Percentiles rank a stretch among this genome's conserved stretches.
Conservation (phyloP, 2,329 filamentous ascomycete species). For the Rutstroemia sp. region DNA sequence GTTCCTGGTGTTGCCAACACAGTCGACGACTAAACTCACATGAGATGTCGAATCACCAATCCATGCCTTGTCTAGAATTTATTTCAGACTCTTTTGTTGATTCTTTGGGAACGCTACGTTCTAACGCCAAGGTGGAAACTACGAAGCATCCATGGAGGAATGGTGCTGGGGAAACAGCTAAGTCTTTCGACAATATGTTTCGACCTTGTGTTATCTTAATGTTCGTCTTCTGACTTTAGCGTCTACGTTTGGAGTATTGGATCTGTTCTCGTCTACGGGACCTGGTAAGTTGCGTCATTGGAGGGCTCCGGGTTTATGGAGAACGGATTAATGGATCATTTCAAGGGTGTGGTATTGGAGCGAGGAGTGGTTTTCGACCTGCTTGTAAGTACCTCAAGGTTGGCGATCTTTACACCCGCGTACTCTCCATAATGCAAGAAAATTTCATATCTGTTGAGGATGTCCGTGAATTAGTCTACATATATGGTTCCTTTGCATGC, state of each 20-base stretch:
- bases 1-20: constrained; percentile 20
- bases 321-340: not conserved
- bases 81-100: not conserved
- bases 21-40: constrained; percentile 14
- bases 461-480: not conserved
- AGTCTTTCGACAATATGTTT: constrained; percentile 22
- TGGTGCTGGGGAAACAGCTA: constrained; percentile 19
- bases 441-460: not conserved
- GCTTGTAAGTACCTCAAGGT: constrained; percentile 29
- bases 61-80: not conserved
- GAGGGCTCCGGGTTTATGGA: not conserved
- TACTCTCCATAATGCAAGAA: constrained; percentile 7
- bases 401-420: constrained; percentile 23
- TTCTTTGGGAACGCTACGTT: not conserved
- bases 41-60: not conserved
- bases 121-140: not conserved
- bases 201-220: constrained; percentile 14
- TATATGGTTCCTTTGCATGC: not conserved
- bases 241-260: constrained; percentile 11
- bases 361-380: constrained; percentile 9
- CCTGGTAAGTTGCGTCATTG: constrained; percentile 16
- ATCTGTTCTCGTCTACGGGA: constrained; percentile 6
- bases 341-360: not conserved
- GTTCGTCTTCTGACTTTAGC: constrained; percentile 18
- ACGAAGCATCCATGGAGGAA: constrained; percentile 7